phyloP scores from a whole-genome alignment of 2,329 filamentous ascomycete species.

The Diaporthe sp. region DNA sequence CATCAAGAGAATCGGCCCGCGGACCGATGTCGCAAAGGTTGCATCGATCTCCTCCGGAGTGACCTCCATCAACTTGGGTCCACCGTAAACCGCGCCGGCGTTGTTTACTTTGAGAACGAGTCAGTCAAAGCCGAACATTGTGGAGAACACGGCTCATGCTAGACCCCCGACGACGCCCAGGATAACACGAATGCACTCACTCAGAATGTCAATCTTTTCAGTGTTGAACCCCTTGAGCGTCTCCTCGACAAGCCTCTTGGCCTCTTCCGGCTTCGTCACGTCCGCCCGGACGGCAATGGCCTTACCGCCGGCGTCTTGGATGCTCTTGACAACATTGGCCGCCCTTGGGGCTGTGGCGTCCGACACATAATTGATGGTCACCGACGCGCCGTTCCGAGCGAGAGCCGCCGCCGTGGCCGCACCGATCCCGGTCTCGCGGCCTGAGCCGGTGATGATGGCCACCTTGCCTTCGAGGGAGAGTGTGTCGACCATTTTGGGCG shows the following conservation, averaged over 20 bases:
- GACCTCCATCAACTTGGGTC: constrained; percentile 42
- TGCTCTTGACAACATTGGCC: constrained; percentile 44
- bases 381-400: constrained; percentile 56
- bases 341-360: constrained; percentile 49
- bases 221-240: constrained; percentile 50
- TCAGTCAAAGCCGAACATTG: not conserved
- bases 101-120: constrained; percentile 52
- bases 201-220: constrained; percentile 56
- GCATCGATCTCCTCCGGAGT: constrained; percentile 45
- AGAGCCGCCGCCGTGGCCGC: constrained; percentile 56
- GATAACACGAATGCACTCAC: constrained; percentile 42
- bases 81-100: constrained; percentile 45
- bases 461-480: constrained; percentile 55
- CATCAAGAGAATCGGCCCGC: constrained; percentile 50
- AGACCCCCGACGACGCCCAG: not conserved
- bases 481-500: constrained; percentile 44
- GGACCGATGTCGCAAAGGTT: constrained; percentile 50
- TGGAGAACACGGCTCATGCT: not conserved
- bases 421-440: constrained; percentile 58
- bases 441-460: constrained; percentile 60
- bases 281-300: constrained; percentile 50
- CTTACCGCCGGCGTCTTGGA: constrained; percentile 48
- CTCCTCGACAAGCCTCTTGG: constrained; percentile 49
- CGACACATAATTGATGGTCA: constrained; percentile 56
- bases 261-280: constrained; percentile 49